Base-by-base conservation (phyloP, 2,329 filamentous ascomycete genomes). In the Helminthosporium solani region DNA sequence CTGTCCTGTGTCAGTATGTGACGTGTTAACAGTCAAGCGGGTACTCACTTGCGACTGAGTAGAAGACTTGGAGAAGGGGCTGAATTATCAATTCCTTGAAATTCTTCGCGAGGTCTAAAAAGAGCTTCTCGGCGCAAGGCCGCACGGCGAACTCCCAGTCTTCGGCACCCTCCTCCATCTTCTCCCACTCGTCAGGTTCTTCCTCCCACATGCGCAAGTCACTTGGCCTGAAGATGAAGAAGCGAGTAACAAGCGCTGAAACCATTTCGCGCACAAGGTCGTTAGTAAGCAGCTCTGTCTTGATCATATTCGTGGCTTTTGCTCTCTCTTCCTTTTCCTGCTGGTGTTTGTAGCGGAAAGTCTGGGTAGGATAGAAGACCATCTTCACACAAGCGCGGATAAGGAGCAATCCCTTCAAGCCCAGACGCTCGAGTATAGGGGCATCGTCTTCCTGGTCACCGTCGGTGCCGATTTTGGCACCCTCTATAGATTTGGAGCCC, bases 101-200 rank as follows among this genome's bases (percentile, higher is more conserved):
- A 72, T 95, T 86, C 50, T 89, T 88, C 49, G 96, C 82, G 15
- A 99, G 81, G 60, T 96, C 91, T 56, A 96, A 78, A 70, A 97
- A 96, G 12, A 99, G 78, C 70, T 91, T 95, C 70, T 99, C 94
- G 0, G 94, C 86, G 65, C 92, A 97, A 2, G 91, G 89, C 25
- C 92, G 84, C 42, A 97, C 86, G 47, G 92, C 88, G 75, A 91
- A 96, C 62, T 97, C 90, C 80, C 88, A 97, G 49, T 70, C 68
- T 57, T 90, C 88, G 28, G 87, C 85, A 49, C 86, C 87, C 61
- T 95, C 90, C 73, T 96, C 90, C 60, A 86, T 84, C 54, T 88
- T 85, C 68, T 96, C 92, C 91, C 94, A 99, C 43, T 95, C 90
- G 67, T 99, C 90, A 0, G 92, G 90, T 47, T 96, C 90, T 63